Evolutionary conservation across 2,329 filamentous ascomycete species (phyloP).

Genomic region (Verticillium klebahnii): DNA sequence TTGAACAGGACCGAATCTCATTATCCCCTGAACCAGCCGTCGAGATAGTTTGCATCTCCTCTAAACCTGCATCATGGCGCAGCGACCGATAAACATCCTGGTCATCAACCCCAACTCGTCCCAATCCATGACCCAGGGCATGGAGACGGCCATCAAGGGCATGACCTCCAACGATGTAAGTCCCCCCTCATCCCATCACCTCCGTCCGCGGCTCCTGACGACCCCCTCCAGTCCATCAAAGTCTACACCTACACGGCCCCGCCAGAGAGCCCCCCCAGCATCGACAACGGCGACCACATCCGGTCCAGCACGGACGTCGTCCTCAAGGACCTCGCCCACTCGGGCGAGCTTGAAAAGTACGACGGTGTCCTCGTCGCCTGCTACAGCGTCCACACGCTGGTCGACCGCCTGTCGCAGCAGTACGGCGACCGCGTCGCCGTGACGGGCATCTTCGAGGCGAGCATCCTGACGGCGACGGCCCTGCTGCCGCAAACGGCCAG

Average conservation of each 20-base stretch:
- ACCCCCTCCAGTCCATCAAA: constrained; percentile 33
- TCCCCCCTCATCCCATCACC: not conserved
- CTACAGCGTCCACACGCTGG: constrained; percentile 80
- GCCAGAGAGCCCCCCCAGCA: constrained; percentile 60
- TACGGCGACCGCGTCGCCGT: constrained; percentile 41
- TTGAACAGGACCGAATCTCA: not conserved
- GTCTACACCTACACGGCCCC: constrained; percentile 65
- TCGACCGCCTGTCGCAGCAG: constrained; percentile 46
- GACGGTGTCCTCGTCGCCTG: constrained; percentile 85
- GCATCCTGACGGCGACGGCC: constrained; percentile 61
- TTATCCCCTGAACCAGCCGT: not conserved
- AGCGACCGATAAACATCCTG: constrained; percentile 47
- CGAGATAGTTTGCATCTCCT: not conserved
- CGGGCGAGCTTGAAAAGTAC: constrained; percentile 38
- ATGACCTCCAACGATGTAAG: constrained; percentile 34
- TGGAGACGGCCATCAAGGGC: constrained; percentile 45
- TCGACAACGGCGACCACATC: constrained; percentile 72
- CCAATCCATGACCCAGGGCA: constrained; percentile 62
- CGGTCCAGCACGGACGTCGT: constrained; percentile 58
- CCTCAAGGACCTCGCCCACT: constrained; percentile 38
- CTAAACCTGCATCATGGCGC: not conserved
- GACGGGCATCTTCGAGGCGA: constrained; percentile 85
- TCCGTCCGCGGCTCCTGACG: not conserved
- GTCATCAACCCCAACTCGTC: constrained; percentile 80
- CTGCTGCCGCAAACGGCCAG: constrained; percentile 29